Conservation (phyloP, 2,329 filamentous ascomycete genomes). For the Pseudocercospora cruenta region DNA sequence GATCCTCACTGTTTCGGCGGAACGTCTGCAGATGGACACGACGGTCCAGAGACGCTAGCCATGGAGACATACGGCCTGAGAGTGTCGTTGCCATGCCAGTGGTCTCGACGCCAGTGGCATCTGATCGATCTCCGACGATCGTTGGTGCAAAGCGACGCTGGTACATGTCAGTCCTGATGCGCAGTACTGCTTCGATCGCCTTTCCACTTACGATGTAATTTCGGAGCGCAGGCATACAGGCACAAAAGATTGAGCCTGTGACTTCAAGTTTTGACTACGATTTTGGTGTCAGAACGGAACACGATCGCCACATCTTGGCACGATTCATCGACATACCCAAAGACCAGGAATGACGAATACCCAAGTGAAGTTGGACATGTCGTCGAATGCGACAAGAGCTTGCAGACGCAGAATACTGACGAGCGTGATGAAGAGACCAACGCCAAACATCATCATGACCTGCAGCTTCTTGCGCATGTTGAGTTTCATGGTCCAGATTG, state of each 20-base stretch:
- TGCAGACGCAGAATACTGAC: conserved; percentile 15
- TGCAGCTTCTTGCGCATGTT: conserved; percentile 14
- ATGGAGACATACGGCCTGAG: conserved; percentile 1
- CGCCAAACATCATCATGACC: conserved; percentile 9
- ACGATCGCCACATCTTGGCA: too few species aligned
- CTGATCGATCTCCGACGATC: not conserved
- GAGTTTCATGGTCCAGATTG: conserved; percentile 14
- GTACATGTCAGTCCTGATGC: not conserved
- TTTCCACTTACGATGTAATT: not conserved
- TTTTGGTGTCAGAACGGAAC: too few species aligned
- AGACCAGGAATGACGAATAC: conserved; percentile 7
- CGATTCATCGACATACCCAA: not conserved
- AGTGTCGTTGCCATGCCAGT: not conserved
- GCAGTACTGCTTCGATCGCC: too few species aligned
- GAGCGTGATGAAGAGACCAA: conserved; percentile 14
- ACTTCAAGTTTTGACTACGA: not conserved
- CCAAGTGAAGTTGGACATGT: conserved; percentile 8
- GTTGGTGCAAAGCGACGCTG: conserved; percentile 1
- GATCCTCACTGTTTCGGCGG: not conserved
- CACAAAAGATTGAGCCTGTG: conserved; percentile 1
- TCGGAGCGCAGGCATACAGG: conserved; percentile 10
- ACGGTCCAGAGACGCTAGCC: not conserved
- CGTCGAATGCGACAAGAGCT: conserved; percentile 6
- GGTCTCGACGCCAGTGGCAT: not conserved
- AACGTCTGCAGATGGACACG: not conserved